These are phyloP conservation scores for Panicum virgatum DNA, from an alignment of 202 grass and related monocot genomes.

Conservation along the genomic window DNA sequence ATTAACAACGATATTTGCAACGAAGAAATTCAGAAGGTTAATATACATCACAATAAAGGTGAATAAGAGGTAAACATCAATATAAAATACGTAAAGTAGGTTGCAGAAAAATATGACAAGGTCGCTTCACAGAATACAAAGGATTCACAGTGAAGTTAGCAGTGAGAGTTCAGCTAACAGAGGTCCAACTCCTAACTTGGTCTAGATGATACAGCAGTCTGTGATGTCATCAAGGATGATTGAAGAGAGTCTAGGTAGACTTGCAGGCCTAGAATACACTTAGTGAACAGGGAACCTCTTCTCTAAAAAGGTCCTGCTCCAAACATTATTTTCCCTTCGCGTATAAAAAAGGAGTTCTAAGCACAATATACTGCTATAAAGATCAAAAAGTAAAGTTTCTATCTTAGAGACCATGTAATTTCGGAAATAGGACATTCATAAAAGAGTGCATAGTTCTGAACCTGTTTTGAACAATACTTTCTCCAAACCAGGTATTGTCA, in stretches of 20 bases:
- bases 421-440: neutral
- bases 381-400: neutral
- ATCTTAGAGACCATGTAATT: neutral
- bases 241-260: neutral
- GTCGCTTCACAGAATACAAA: neutral
- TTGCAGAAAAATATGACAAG: conserved; percentile 11
- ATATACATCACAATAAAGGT: neutral
- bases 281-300: neutral
- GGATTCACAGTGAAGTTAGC: neutral
- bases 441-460: neutral
- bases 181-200: neutral
- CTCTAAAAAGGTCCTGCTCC: neutral
- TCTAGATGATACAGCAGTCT: neutral
- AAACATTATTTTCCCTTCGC: neutral
- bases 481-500: conserved; percentile 1
- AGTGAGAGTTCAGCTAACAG: neutral
- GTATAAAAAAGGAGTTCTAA: conserved; percentile 6
- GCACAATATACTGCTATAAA: neutral
- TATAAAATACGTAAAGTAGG: neutral
- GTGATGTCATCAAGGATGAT: neutral
- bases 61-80: neutral
- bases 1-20: neutral
- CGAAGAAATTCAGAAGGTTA: neutral
- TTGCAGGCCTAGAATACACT: neutral
- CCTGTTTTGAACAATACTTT: conserved; percentile 12